phyloP scores from a whole-genome alignment of 768 basidiomycete species.

The Mycena venus region DNA sequence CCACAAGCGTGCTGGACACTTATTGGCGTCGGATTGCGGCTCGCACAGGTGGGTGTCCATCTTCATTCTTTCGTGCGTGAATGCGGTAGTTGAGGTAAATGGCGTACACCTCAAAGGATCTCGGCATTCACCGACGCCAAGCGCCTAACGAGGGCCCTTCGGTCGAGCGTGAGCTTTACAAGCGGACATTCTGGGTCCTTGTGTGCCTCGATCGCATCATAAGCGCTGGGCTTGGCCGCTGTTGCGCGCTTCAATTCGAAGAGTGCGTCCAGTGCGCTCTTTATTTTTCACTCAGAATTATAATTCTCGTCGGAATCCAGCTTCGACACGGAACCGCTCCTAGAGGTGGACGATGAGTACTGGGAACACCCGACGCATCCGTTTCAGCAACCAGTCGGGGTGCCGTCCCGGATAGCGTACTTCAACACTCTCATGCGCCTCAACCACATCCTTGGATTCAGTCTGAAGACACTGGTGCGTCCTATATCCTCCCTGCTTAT shows the following conservation, averaged over 20 bases:
- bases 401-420: conserved; percentile 58
- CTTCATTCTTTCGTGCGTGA: too few relatives aligned
- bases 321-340: conserved; percentile 70
- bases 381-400: conserved; percentile 68
- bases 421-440: conserved; percentile 63
- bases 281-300: background rate
- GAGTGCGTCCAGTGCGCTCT: conserved; percentile 59
- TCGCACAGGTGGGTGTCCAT: conserved; percentile 45
- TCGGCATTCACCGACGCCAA: background rate
- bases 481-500: conserved; percentile 34
- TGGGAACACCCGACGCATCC: conserved; percentile 63
- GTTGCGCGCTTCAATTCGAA: conserved; percentile 68
- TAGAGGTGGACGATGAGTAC: conserved; percentile 80
- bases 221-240: conserved; percentile 64
- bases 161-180: conserved; percentile 71
- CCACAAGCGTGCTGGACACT: conserved; percentile 79
- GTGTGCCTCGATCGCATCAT: conserved; percentile 29
- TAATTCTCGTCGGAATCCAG: conserved; percentile 50
- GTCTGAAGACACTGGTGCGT: conserved; percentile 62
- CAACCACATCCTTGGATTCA: conserved; percentile 62
- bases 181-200: conserved; percentile 63
- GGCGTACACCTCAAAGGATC: too few relatives aligned
- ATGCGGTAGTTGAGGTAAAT: too few relatives aligned
- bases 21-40: conserved; percentile 57
- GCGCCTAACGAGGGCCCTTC: conserved; percentile 37